phyloP scores from a whole-genome alignment of 1,284 basidiomycete species.

The Ustanciosporium gigantosporum region DNA sequence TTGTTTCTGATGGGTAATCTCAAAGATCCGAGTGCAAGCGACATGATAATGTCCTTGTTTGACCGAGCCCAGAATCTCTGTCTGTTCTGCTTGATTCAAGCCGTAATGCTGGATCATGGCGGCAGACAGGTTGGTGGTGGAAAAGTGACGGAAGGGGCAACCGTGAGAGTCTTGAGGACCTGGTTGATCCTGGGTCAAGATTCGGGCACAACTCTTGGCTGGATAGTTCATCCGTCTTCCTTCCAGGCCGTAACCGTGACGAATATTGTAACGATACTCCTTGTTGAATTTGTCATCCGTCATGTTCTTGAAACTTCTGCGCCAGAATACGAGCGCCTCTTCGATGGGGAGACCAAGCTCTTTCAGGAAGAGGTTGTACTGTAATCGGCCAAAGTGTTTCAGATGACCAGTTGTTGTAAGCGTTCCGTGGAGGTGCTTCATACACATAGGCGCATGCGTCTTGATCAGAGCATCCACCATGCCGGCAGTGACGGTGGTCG shows the following conservation, averaged over 20 bases:
- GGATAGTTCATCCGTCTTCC: slow-evolving; percentile 92
- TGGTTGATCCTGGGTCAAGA: slow-evolving; percentile 78
- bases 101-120: slow-evolving; percentile 77
- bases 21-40: slow-evolving; percentile 95
- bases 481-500: slow-evolving; percentile 78
- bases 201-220: slow-evolving; percentile 90
- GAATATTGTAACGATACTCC: slow-evolving; percentile 95
- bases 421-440: slow-evolving; percentile 84
- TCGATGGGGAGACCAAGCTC: slow-evolving; percentile 86
- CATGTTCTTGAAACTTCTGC: slow-evolving; percentile 74
- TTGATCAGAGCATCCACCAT: slow-evolving; percentile 87
- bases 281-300: slow-evolving; percentile 98
- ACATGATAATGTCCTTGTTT: slow-evolving; percentile 88
- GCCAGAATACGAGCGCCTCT: slow-evolving; percentile 92
- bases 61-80: slow-evolving; percentile 83
- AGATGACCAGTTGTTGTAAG: slow-evolving; percentile 80
- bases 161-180: slow-evolving; percentile 79
- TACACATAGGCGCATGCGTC: slow-evolving; percentile 93
- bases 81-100: slow-evolving; percentile 72
- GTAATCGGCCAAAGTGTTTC: slow-evolving; percentile 87
- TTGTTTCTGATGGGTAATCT: slow-evolving; percentile 76
- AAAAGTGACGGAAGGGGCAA: slow-evolving; percentile 92
- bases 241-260: slow-evolving; percentile 92
- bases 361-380: slow-evolving; percentile 94
- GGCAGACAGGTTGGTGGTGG: slow-evolving; percentile 78